Evolutionary conservation across 2,329 filamentous ascomycete species (phyloP).

Genomic region (Colletotrichum tabaci): DNA sequence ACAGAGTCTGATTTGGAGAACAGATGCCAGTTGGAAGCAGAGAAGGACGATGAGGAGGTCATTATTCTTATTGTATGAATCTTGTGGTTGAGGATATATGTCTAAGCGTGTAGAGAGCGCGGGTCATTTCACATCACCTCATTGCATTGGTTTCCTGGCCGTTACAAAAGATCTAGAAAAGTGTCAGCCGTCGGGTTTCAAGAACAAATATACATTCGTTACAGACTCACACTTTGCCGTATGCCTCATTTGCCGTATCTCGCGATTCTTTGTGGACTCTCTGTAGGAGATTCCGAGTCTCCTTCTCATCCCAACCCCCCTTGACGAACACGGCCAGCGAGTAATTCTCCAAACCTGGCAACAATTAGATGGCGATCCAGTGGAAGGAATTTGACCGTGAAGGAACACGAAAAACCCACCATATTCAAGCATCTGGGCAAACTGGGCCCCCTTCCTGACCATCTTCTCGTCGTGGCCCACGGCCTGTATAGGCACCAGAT

Average conservation of each 20-base stretch:
- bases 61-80: slow-evolving; percentile 13
- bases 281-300: slow-evolving; percentile 50
- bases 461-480: slow-evolving; percentile 58
- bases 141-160: slow-evolving; percentile 39
- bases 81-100: neutral
- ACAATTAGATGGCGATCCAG: slow-evolving; percentile 23
- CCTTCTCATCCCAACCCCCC: slow-evolving; percentile 51
- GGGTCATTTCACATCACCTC: neutral
- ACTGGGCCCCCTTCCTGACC: slow-evolving; percentile 53
- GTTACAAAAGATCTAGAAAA: slow-evolving; percentile 37
- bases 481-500: slow-evolving; percentile 58
- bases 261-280: slow-evolving; percentile 51
- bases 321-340: slow-evolving; percentile 51
- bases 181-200: neutral
- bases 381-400: neutral
- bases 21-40: no score
- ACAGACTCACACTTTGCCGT: slow-evolving; percentile 51
- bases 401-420: slow-evolving; percentile 47
- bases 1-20: neutral
- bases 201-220: neutral
- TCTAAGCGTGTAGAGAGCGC: neutral
- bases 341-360: slow-evolving; percentile 48
- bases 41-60: neutral
- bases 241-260: slow-evolving; percentile 49
- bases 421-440: slow-evolving; percentile 55